A percentile compares a stretch with the other conserved stretches of the same genome.
Conservation (phyloP, 2,329 filamentous ascomycete genomes). For the Tolypocladium tropicale region DNA sequence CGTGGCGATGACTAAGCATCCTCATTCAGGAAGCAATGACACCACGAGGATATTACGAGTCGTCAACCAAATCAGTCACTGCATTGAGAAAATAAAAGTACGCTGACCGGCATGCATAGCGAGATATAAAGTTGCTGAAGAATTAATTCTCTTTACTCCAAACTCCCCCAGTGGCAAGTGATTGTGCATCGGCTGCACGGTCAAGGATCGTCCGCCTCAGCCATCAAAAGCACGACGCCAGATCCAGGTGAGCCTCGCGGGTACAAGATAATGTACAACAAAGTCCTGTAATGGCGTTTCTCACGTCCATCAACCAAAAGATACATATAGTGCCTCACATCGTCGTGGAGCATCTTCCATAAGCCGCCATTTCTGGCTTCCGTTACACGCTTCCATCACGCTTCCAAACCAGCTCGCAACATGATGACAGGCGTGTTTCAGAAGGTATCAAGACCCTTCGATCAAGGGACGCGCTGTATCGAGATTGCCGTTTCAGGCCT, state of each 20-base stretch:
- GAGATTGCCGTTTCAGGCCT: constrained; percentile 17
- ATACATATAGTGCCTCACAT: not conserved
- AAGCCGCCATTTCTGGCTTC: not conserved
- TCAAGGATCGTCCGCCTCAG: not conserved
- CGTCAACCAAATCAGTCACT: not conserved
- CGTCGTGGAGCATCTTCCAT: not conserved
- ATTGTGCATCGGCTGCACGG: not conserved
- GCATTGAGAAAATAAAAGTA: not conserved
- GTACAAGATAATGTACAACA: constrained; percentile 2
- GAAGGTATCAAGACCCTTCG: not conserved
- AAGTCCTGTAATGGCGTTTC: not conserved
- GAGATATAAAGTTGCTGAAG: not conserved
- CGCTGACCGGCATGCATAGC: not conserved
- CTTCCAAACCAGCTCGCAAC: not conserved
- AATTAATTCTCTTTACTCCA: constrained; percentile 1
- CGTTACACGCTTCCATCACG: not conserved
- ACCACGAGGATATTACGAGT: not conserved
- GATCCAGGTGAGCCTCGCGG: not conserved
- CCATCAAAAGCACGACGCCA: not conserved
- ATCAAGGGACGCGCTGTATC: constrained; percentile 4
- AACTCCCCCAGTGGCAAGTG: not conserved
- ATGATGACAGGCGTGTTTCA: not conserved
- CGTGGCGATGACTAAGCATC: not conserved
- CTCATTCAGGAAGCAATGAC: not conserved
- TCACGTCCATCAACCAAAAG: not conserved